Conservation (phyloP, 495 filamentous ascomycete genomes). For the Cudoniella acicularis region DNA sequence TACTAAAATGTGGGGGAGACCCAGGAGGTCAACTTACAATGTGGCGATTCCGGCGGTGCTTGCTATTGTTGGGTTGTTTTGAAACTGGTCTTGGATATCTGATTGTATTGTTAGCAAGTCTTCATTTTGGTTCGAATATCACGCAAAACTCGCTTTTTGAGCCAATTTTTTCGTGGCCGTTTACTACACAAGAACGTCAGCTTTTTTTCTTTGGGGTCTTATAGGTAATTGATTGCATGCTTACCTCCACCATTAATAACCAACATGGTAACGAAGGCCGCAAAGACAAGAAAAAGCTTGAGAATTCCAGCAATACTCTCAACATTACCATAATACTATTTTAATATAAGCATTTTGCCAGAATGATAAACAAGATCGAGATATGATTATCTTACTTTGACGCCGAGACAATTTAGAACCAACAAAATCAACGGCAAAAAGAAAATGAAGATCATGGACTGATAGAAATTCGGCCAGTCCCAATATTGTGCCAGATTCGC, state of each 20-base stretch:
- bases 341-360: background rate
- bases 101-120: too few species aligned
- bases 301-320: slow-evolving; percentile 21
- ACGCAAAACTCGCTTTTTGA: too few species aligned
- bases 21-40: too few species aligned
- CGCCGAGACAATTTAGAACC: background rate
- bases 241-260: slow-evolving; percentile 10
- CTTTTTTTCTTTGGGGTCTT: too few species aligned
- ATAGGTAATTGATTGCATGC: too few species aligned
- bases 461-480: background rate
- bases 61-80: slow-evolving; percentile 5
- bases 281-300: slow-evolving; percentile 21
- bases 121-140: too few species aligned
- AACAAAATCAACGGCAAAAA: background rate
- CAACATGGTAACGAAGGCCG: slow-evolving; percentile 20
- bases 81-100: background rate
- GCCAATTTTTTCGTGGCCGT: too few species aligned
- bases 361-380: background rate
- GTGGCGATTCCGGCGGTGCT: slow-evolving; percentile 2
- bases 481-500: slow-evolving; percentile 34
- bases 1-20: too few species aligned
- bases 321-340: slow-evolving; percentile 27
- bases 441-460: background rate
- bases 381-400: slow-evolving; percentile 21
- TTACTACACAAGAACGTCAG: too few species aligned